Evolutionary conservation across 306 rosid genomes (phyloP).

Genomic region (Hippophae gyantsensis): DNA sequence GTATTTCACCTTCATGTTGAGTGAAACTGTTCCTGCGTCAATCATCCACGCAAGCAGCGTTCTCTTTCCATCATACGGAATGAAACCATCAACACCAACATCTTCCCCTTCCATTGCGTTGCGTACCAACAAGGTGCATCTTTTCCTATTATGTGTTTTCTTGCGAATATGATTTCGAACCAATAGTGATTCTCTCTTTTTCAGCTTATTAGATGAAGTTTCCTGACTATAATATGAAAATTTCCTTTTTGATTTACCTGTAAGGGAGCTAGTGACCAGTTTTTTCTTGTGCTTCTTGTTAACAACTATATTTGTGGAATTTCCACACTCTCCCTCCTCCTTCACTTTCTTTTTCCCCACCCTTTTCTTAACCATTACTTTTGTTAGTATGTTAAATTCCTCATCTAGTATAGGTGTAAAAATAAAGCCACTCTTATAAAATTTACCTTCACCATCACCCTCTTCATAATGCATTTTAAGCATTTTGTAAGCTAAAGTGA

Average conservation of each 20-base stretch:
- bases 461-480: conserved; percentile 54
- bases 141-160: conserved; percentile 45
- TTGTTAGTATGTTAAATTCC: conserved; percentile 44
- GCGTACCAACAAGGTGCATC: conserved; percentile 56
- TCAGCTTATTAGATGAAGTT: conserved; percentile 11
- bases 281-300: conserved; percentile 29
- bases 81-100: conserved; percentile 64
- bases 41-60: conserved; percentile 85
- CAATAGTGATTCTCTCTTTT: conserved; percentile 22
- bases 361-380: conserved; percentile 34
- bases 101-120: conserved; percentile 46
- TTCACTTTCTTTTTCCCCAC: too few species aligned
- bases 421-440: conserved; percentile 46
- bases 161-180: conserved; percentile 34
- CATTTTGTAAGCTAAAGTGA: conserved; percentile 73
- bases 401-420: conserved; percentile 65
- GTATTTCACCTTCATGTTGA: conserved; percentile 57
- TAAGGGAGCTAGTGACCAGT: conserved; percentile 27
- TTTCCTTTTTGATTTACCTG: conserved; percentile 39
- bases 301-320: conserved; percentile 1
- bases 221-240: conserved; percentile 17
- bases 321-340: too few species aligned
- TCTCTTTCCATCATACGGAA: conserved; percentile 69
- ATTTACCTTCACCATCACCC: conserved; percentile 34
- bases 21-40: conserved; percentile 60